Conservation (phyloP, 108 stramenopile genomes). For the Cyclostephanos invisitatus region DNA sequence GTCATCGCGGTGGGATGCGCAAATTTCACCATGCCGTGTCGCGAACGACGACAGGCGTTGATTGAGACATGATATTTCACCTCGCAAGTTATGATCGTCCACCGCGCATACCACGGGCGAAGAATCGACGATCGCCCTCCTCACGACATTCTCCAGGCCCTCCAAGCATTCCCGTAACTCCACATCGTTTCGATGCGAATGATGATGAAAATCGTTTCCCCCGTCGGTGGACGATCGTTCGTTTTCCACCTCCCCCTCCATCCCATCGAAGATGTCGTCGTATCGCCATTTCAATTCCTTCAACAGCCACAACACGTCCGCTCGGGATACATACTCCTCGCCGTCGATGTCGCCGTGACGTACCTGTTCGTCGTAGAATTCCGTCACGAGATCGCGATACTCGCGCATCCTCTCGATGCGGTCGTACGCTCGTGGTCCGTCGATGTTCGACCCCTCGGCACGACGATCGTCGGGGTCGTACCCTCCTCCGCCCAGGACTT, state of each 20-base stretch:
- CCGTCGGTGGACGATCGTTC: background rate
- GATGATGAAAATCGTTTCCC: background rate
- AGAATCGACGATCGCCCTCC: background rate
- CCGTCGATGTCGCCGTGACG: conserved; percentile 1
- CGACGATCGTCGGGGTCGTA: too few species aligned
- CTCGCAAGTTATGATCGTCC: background rate
- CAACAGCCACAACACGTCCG: conserved; percentile 37
- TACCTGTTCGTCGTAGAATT: conserved; percentile 27
- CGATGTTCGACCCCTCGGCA: too few species aligned
- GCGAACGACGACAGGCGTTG: conserved; percentile 9
- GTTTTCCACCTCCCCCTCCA: background rate
- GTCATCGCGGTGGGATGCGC: background rate
- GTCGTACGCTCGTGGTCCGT: background rate
- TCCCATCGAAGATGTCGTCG: conserved; percentile 29
- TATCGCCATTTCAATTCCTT: conserved; percentile 39
- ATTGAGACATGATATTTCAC: background rate
- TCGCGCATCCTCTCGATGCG: conserved; percentile 27
- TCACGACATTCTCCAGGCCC: conserved; percentile 19
- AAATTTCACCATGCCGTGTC: conserved; percentile 5
- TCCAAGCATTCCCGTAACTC: conserved; percentile 31
- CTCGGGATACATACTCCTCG: conserved; percentile 12
- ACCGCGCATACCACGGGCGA: background rate
- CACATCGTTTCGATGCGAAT: background rate
- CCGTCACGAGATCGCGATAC: conserved; percentile 27
- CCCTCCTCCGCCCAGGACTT: too few species aligned